Evolutionary conservation across 257 asterid genomes (phyloP).

Genomic region (Ballota nigra): DNA sequence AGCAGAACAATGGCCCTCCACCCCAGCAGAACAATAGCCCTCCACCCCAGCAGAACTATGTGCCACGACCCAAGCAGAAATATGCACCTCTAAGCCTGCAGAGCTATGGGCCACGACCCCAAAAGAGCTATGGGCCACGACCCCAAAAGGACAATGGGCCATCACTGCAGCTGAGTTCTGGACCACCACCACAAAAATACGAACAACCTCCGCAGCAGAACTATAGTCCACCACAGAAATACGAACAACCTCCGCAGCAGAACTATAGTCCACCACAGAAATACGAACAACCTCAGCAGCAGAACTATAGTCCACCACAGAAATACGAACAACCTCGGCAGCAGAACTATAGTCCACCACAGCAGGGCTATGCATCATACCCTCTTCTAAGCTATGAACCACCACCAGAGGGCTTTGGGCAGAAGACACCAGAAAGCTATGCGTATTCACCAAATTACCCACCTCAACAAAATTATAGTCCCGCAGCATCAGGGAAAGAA

Average conservation of each 20-base stretch:
- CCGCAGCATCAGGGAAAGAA: constrained; percentile 34
- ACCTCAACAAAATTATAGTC: constrained; percentile 28
- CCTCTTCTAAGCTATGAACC: constrained; percentile 27
- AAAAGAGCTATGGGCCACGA: constrained; percentile 25
- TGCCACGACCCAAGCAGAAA: constrained; percentile 28
- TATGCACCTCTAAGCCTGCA: constrained; percentile 24
- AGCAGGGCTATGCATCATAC: constrained; percentile 20
- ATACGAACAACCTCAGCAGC: constrained; percentile 19
- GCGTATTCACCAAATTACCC: constrained; percentile 24
- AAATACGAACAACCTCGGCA: constrained; percentile 25
- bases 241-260: constrained; percentile 31
- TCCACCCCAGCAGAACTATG: constrained; percentile 36
- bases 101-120: constrained; percentile 22
- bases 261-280: constrained; percentile 30
- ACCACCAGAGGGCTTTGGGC: constrained; percentile 27
- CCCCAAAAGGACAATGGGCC: constrained; percentile 29
- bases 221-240: constrained; percentile 24
- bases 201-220: constrained; percentile 23
- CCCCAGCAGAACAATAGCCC: constrained; percentile 17
- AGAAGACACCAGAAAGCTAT: constrained; percentile 40
- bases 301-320: constrained; percentile 24
- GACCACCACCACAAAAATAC: constrained; percentile 31
- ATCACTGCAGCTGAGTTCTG: constrained; percentile 22
- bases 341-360: too few species aligned
- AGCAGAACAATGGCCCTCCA: too few species aligned